A percentile compares a stretch with the other conserved stretches of the same genome.
These are phyloP conservation scores for Aspergillus aculeatinus DNA, from an alignment of 2,329 filamentous ascomycete species.

Conservation along the genomic window DNA sequence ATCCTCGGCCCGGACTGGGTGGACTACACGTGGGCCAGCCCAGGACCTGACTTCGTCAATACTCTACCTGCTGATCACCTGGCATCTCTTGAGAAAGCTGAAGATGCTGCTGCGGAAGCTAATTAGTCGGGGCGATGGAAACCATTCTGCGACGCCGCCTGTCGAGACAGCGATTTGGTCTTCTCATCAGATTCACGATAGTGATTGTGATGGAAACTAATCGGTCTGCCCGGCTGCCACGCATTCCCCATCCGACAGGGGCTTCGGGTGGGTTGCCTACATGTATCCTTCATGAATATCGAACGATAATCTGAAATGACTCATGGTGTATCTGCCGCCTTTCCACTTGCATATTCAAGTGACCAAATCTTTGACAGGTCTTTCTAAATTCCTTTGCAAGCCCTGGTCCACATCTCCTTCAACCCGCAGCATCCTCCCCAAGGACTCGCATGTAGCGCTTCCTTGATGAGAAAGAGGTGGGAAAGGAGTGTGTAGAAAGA, in stretches of 20 bases:
- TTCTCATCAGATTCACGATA: conserved; percentile 15
- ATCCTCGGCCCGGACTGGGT: conserved; percentile 44
- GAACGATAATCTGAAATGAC: neutral
- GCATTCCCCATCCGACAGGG: neutral
- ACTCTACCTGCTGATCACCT: conserved; percentile 30
- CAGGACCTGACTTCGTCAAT: conserved; percentile 44
- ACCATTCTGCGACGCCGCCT: conserved; percentile 31
- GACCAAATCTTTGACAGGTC: neutral
- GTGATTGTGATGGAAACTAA: conserved; percentile 1
- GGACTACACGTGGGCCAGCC: conserved; percentile 48
- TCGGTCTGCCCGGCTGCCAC: neutral
- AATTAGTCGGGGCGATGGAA: conserved; percentile 8
- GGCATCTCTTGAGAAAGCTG: conserved; percentile 12
- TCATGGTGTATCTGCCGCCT: neutral
- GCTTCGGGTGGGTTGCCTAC: neutral
- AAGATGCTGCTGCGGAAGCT: conserved; percentile 4
- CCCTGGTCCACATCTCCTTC: neutral
- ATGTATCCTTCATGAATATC: neutral
- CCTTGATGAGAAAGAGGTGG: conserved; percentile 38
- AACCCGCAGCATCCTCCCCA: conserved; percentile 33
- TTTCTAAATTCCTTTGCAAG: neutral
- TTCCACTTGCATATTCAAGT: neutral
- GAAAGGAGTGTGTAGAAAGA: conserved; percentile 17
- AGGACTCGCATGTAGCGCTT: conserved; percentile 38
- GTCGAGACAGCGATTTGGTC: conserved; percentile 28